Conservation (phyloP, 169 alveolate species). For the Plasmodium falciparum region DNA sequence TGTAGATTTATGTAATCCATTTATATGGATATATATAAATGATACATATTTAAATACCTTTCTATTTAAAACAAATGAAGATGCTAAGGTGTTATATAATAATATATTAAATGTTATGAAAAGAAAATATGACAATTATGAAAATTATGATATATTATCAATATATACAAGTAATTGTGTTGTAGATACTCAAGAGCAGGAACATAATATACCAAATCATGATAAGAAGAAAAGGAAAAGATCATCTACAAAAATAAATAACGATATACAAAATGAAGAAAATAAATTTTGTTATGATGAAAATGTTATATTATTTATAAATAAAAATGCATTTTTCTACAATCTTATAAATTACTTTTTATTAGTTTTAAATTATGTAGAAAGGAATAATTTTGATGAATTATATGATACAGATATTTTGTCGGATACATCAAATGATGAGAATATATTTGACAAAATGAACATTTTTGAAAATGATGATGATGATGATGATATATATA, state of each 20-base stretch:
- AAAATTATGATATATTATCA: slow-evolving; percentile 9
- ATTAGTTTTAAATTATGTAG: slow-evolving; percentile 60
- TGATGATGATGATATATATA: slow-evolving; percentile 1
- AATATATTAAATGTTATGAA: slow-evolving; percentile 45
- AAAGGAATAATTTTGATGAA: background rate
- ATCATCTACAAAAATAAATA: too few species aligned
- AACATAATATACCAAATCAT: background rate
- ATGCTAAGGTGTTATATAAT: slow-evolving; percentile 39
- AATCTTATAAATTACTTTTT: slow-evolving; percentile 70
- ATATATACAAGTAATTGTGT: slow-evolving; percentile 43
- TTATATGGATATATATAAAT: slow-evolving; percentile 49
- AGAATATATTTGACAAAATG: slow-evolving; percentile 15
- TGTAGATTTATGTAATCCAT: slow-evolving; percentile 68
- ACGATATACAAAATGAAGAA: background rate
- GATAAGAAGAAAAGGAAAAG: background rate
- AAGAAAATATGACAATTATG: slow-evolving; percentile 55
- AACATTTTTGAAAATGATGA: slow-evolving; percentile 17
- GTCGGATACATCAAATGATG: slow-evolving; percentile 26
- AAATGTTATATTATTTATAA: slow-evolving; percentile 48
- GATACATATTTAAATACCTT: slow-evolving; percentile 46
- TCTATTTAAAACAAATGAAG: slow-evolving; percentile 60
- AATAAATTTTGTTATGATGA: slow-evolving; percentile 21
- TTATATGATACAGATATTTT: slow-evolving; percentile 2
- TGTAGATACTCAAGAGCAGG: background rate
- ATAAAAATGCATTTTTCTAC: slow-evolving; percentile 65